A percentile compares a stretch with the other conserved stretches of the same genome.
Evolutionary conservation across 148 eudicot species (phyloP).

Genomic region (Amaranthus cruentus): DNA sequence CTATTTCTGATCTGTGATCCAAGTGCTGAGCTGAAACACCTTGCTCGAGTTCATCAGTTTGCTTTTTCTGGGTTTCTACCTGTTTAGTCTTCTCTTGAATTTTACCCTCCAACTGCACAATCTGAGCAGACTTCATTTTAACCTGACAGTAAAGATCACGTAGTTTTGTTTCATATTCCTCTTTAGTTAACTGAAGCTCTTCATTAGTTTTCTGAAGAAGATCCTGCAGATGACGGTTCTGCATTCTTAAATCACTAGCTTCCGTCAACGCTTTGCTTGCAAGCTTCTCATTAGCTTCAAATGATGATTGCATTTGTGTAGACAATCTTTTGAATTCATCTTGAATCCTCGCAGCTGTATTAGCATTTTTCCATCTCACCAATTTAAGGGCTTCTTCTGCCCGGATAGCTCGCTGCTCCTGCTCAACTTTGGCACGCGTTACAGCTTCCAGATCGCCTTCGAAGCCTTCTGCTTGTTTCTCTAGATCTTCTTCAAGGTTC

Average conservation of each 20-base stretch:
- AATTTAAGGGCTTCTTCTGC: conserved; percentile 76
- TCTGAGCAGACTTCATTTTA: conserved; percentile 32
- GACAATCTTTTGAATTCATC: conserved; percentile 71
- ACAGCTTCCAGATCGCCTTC: conserved; percentile 79
- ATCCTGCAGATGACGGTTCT: conserved; percentile 56
- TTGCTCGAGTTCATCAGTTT: conserved; percentile 34
- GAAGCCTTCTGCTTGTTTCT: conserved; percentile 58
- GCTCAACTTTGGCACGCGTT: conserved; percentile 59
- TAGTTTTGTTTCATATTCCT: conserved; percentile 52
- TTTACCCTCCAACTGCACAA: conserved; percentile 36
- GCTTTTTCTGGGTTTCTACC: conserved; percentile 41
- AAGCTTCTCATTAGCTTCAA: conserved; percentile 70
- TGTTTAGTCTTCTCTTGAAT: conserved; percentile 38
- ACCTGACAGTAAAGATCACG: conserved; percentile 41
- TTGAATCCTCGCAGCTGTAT: conserved; percentile 73
- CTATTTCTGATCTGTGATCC: conserved; percentile 44
- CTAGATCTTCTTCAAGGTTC: conserved; percentile 61
- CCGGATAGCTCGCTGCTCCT: conserved; percentile 79
- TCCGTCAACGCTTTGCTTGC: conserved; percentile 61
- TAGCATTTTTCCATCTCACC: conserved; percentile 62
- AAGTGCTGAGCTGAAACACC: conserved; percentile 36
- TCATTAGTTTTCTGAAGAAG: conserved; percentile 47
- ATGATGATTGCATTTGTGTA: conserved; percentile 64
- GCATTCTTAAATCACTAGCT: conserved; percentile 63
- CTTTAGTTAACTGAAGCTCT: conserved; percentile 46